These are phyloP conservation scores for Daldinia loculata DNA, from an alignment of 495 filamentous ascomycete genomes.

Conservation along the genomic window DNA sequence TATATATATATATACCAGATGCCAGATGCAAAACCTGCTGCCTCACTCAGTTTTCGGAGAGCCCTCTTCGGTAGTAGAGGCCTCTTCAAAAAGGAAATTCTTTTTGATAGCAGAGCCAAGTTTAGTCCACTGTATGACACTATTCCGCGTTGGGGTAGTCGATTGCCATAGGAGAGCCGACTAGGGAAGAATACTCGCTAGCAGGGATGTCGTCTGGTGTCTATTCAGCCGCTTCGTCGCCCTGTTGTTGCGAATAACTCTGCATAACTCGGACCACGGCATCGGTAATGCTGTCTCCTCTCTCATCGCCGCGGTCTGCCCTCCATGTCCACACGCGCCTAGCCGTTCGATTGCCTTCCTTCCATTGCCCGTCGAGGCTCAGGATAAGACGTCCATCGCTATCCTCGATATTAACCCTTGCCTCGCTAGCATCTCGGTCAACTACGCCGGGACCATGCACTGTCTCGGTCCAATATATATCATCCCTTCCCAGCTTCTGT, in stretches of 20 bases:
- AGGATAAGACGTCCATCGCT: conserved; percentile 25
- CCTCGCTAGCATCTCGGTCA: conserved; percentile 24
- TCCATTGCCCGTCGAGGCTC: conserved; percentile 28
- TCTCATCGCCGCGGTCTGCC: conserved; percentile 5
- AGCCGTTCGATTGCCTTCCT: neutral
- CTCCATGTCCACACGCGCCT: conserved; percentile 26
- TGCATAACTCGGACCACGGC: conserved; percentile 8
- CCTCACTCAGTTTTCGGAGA: neutral
- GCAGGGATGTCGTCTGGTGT: neutral
- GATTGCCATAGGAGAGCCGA: neutral
- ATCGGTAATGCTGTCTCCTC: conserved; percentile 2
- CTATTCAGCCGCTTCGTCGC: neutral
- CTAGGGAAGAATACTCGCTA: neutral
- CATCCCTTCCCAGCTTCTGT: conserved; percentile 18
- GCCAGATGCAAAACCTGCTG: neutral
- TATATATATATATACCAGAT: neutral
- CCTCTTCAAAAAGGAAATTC: too few relatives aligned
- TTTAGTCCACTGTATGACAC: neutral
- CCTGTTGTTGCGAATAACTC: neutral
- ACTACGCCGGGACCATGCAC: conserved; percentile 23
- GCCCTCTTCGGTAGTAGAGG: neutral
- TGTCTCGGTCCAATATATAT: conserved; percentile 34
- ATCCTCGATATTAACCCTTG: conserved; percentile 19
- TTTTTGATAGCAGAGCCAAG: neutral
- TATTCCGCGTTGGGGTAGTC: neutral